Base-by-base conservation (phyloP, 129 eudicot species). In the Ambrosia artemisiifolia region DNA sequence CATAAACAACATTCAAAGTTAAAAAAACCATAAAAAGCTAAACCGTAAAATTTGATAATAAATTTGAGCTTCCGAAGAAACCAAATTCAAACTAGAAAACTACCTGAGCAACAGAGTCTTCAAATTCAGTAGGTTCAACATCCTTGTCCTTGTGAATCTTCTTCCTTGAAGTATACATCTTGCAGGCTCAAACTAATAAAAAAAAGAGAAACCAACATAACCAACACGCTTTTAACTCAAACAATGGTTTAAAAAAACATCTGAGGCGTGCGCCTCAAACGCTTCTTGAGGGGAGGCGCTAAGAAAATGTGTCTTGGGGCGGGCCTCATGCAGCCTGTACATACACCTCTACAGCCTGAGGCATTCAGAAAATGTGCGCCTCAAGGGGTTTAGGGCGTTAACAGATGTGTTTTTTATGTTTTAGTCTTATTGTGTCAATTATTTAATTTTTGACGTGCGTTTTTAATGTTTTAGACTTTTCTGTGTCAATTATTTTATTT, bases 91-190 rank as follows among this genome's bases (percentile, higher is more conserved):
- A 24, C 1, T 24, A 24, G 28, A 6, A 35, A 7, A 42, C 60
- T 54, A 87, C 96, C 91, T 90, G 96, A 38, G 89, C 87, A 81
- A 90, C 96, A 63, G 80, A 63, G 75, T 85, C 97, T 70, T 87
- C 97, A 76, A 88, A 88, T 43, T 91, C 95, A 2, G 88, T 77
- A 69, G 95, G 92, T 17, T 91, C 95, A 69, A 84, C 85, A 71
- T 82, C 92, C 82, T 87, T 88, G 69, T 85, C 95, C 74, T 91
- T 87, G 65, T 84, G 95, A 40, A 91, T 91, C 82, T 91, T 91
- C 87, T 83, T 89, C 73, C 70, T 69, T 53, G 97, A 80, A 13
- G 95, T 91, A 82, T 69, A 91, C 97, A 91, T 91, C 75, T 82
- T 87, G 66, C 55, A 5, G 65, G 65, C 36, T 51, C 82, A 73